These are phyloP conservation scores for Talaromyces amestolkiae DNA, from an alignment of 2,329 filamentous ascomycete species.

Conservation along the genomic window DNA sequence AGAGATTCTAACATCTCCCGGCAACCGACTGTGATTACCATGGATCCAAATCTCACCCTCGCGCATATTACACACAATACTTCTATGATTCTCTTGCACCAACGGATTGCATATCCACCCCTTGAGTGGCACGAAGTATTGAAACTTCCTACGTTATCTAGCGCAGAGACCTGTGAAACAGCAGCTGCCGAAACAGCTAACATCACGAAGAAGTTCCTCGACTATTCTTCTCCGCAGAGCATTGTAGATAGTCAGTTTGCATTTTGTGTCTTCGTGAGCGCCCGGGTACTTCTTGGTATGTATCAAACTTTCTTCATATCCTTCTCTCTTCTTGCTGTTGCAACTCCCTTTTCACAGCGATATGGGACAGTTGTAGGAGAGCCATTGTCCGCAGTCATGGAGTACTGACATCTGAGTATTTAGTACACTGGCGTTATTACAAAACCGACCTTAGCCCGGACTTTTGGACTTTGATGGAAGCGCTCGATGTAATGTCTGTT, in stretches of 20 bases:
- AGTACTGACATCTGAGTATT: background rate
- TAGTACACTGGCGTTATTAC: slow-evolving; percentile 28
- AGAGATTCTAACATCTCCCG: slow-evolving; percentile 35
- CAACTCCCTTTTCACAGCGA: background rate
- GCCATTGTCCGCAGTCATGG: background rate
- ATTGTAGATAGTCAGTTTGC: slow-evolving; percentile 6
- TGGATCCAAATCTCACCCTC: slow-evolving; percentile 52
- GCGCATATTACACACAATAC: slow-evolving; percentile 53
- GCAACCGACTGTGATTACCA: slow-evolving; percentile 26
- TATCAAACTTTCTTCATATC: background rate
- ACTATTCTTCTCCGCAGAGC: slow-evolving; percentile 29
- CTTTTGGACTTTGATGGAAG: slow-evolving; percentile 26
- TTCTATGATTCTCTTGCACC: slow-evolving; percentile 51
- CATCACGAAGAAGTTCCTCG: slow-evolving; percentile 48
- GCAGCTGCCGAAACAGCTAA: slow-evolving; percentile 49
- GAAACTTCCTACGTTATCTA: slow-evolving; percentile 45
- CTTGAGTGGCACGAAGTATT: slow-evolving; percentile 32
- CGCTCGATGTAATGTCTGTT: slow-evolving; percentile 25
- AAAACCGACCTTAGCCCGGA: slow-evolving; percentile 22
- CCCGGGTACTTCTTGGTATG: background rate
- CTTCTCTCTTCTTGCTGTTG: background rate
- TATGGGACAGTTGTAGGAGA: background rate
- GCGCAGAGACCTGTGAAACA: slow-evolving; percentile 50
- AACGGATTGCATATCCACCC: slow-evolving; percentile 48
- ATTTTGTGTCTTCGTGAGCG: slow-evolving; percentile 7